Evolutionary conservation across 805 yeast genomes (phyloP), one percentile per base, ranked within the genome.

Genomic region (Schizosaccharomyces octosporus): DNA sequence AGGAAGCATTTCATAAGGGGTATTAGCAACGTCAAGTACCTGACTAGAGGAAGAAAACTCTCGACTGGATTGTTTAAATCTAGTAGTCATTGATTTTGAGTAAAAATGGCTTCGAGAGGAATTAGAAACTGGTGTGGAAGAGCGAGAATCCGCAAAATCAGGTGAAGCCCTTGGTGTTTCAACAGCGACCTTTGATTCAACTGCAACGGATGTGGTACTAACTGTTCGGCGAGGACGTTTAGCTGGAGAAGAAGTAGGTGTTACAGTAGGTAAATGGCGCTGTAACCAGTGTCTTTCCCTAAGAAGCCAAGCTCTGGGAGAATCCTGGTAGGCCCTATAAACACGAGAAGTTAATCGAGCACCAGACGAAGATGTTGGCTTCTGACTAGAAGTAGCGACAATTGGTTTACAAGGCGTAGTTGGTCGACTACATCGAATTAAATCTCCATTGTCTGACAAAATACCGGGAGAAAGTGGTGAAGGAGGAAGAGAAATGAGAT

Each of bases 1-100:
- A 45, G 88, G 88, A 62, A 89, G 64, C 63, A 41, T n/a, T 21
- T 57, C 60, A 4, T n/a, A 57, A n/a, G 60, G 60, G 21, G 48
- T 36, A 21, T 36, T 39, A 42, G 60, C 60, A 17, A 57, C 60
- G n/a, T 57, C 60, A 57, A 41, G 19, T 11, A 21, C 60, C 42
- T 57, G 60, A 36, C 45, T 36, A 17, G 13, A 24, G 17, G 57
- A 24, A 17, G 57, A 51, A 51, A 51, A 51, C 36, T 51, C 57
- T 17, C 57, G 31, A 15, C 57, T 51, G 36, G 57, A 51, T 29
- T 51, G 57, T 29, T 51, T 51, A 11, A 51, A 29, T 19, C 57
- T 21, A 21, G 51, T 45, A 45, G 41, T 36, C 41, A 13, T 36
- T 36, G 41, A 36, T 13, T 36, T 36, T 36, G 41, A 36, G 41